Evolutionary conservation across 2,329 filamentous ascomycete genomes (phyloP), one percentile per base, ranked within the genome.

Genomic region (Achaetomium macrosporum): DNA sequence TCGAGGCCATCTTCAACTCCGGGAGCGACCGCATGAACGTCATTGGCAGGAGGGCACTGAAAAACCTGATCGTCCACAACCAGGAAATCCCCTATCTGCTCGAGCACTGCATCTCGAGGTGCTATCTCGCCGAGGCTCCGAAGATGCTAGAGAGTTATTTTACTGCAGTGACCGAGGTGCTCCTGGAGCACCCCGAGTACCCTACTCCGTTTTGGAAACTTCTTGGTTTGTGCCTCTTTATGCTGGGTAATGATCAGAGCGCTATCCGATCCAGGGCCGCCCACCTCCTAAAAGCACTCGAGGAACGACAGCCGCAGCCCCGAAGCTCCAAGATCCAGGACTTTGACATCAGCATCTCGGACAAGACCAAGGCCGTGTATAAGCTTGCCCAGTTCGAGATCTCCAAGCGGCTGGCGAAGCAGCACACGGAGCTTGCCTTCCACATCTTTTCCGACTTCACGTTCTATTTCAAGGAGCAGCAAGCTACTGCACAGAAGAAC

Each of bases 311-410:
- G 59, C 82, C 85, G 58, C 87, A 67, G 51, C 71, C 71, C 2
- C 75, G 88, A 59, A 93, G 83, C 59, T 96, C 92, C 1, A 95
- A 95, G 65, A 83, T 99, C 7, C 90, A 96, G 66, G 93, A 99
- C 67, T 95, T 96, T 54, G 93, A 99, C 64, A 97, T 99, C 63
- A 96, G 91, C 67, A 93, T 99, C 53, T 95, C 92, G 0, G 95
- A 99, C 71, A 97, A 96, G 71, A 99, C 95, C 0, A 95, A 95
- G 60, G 91, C 92, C 0, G 92, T 99, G 2, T 99, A 97, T 71
- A 99, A 99, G 71, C 77, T 95, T 42, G 93, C 95, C 0, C 93
- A 99, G 65, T 97, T 96, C 60, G 92, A 97, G 66, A 95, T 95
- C 19, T 97, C 93, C 0, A 90, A 92, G 63, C 81, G 91, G 17